Evolutionary conservation across 1,284 basidiomycete genomes (phyloP).

Genomic region (Stereum hirsutum): DNA sequence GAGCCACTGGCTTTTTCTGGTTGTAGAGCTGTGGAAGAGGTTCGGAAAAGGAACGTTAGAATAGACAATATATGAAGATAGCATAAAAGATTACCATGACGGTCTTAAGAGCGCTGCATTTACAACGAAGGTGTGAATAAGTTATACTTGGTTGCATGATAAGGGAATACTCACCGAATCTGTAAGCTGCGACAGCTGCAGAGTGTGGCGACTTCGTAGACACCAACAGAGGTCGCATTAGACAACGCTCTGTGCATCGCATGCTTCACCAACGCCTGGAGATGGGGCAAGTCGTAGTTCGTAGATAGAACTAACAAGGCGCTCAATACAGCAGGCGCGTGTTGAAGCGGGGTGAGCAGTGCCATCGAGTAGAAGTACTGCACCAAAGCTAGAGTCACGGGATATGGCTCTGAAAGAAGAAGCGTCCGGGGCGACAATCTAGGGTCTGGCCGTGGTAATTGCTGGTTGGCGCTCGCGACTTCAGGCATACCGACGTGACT

Average conservation of each 20-base stretch:
- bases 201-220: constrained; percentile 90
- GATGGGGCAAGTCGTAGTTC: constrained; percentile 73
- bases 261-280: constrained; percentile 78
- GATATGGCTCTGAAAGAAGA: constrained; percentile 81
- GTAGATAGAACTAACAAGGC: constrained; percentile 80
- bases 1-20: constrained; percentile 51
- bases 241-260: constrained; percentile 86
- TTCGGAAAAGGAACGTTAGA: constrained; percentile 4
- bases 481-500: constrained; percentile 53
- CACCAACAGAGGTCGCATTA: constrained; percentile 77
- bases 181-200: constrained; percentile 85
- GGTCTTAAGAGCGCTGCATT: constrained; percentile 56
- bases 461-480: constrained; percentile 36
- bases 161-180: constrained; percentile 53
- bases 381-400: constrained; percentile 80
- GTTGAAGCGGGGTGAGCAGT: constrained; percentile 83
- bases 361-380: constrained; percentile 90
- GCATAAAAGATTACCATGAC: constrained; percentile 53
- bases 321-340: constrained; percentile 81
- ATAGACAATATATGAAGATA: background rate
- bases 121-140: constrained; percentile 8
- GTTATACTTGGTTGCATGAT: constrained; percentile 16
- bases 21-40: constrained; percentile 44
- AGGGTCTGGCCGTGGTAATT: constrained; percentile 54
- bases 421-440: constrained; percentile 73